Evolutionary conservation across 495 filamentous ascomycete species (phyloP), one percentile per base, ranked within the genome.

Genomic region (Aspergillus asperescens): DNA sequence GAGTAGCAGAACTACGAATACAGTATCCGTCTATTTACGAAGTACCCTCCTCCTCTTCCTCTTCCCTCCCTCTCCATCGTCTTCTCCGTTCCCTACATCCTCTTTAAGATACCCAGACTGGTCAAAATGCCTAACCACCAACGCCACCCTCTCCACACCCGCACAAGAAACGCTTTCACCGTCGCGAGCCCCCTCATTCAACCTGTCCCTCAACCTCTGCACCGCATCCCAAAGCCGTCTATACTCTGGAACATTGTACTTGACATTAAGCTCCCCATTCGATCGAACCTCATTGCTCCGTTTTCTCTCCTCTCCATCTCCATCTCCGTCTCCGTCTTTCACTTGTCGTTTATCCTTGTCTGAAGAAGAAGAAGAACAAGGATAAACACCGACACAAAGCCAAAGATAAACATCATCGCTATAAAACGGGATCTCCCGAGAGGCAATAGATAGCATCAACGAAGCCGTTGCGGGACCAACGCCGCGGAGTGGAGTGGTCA

Each of bases 381-480:
- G 48, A 28, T 51, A 68, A 8, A 53, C 54, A n/a, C 54, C 47
- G 12, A 62, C 60, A 63, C 74, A 79, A 12, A 86, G 59, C 84
- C 84, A 90, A 50, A 81, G 73, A 62, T 80, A 90, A 18, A 81
- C 70, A 68, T 90, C 86, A 56, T 92, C 87, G 23, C 83, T 85
- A 68, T 87, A 90, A 65, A 90, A 92, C 1, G 87, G 80, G 9
- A 84, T 72, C 16, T 76, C 67, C 0, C 70, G 12, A 0, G 28
- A 19, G 47, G 76, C 74, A 4, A 83, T 75, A 0, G 84, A 79
- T 2, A 90, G 74, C 2, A 90, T 66, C 20, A 92, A 70, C 2
- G 85, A 88, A 0, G 84, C 86, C 0, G 87, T 89, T 6, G 88
- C 86, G 22, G 82, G 81, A 0, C 88, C 88, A 42, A 90, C 77